phyloP scores from a whole-genome alignment of 441 rosid genomes.

The Viola pubescens region DNA sequence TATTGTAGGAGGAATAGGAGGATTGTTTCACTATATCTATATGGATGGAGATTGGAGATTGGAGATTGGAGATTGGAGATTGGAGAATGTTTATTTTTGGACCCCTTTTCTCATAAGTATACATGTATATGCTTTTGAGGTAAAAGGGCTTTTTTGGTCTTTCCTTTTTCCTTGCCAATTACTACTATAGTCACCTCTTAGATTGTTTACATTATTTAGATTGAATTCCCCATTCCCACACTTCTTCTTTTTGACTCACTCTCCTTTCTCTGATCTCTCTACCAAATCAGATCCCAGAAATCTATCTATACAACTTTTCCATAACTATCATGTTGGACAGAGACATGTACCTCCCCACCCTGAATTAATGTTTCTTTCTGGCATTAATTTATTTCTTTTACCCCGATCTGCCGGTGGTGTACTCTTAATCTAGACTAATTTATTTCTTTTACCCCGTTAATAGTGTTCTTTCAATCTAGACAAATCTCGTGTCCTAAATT shows the following conservation, averaged over 20 bases:
- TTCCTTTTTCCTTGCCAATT: slow-evolving; percentile 32
- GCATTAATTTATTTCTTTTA: too few relatives aligned
- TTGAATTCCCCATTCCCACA: slow-evolving; percentile 7
- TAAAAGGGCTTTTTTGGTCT: slow-evolving; percentile 37
- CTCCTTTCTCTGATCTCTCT: slow-evolving; percentile 15
- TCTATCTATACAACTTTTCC: slow-evolving; percentile 16
- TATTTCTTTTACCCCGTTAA: too few relatives aligned
- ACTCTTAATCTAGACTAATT: too few relatives aligned
- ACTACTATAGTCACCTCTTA: slow-evolving; percentile 33
- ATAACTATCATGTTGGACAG: slow-evolving; percentile 9
- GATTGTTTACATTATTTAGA: slow-evolving; percentile 20
- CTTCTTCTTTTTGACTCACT: slow-evolving; percentile 31
- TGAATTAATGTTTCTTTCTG: too few relatives aligned
- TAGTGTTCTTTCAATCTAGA: background rate
- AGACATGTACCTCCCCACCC: background rate
- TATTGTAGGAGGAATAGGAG: slow-evolving; percentile 6
- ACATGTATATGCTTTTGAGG: background rate
- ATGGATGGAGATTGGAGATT: background rate
- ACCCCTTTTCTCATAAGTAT: slow-evolving; percentile 17
- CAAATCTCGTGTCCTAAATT: background rate
- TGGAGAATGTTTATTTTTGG: slow-evolving; percentile 35
- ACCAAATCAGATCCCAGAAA: slow-evolving; percentile 19
- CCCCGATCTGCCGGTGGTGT: too few relatives aligned
- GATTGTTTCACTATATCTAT: slow-evolving; percentile 4
- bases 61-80: too few relatives aligned